These are phyloP conservation scores for Talaromyces sp. DNA, from an alignment of 2,329 filamentous ascomycete species.

Conservation along the genomic window DNA sequence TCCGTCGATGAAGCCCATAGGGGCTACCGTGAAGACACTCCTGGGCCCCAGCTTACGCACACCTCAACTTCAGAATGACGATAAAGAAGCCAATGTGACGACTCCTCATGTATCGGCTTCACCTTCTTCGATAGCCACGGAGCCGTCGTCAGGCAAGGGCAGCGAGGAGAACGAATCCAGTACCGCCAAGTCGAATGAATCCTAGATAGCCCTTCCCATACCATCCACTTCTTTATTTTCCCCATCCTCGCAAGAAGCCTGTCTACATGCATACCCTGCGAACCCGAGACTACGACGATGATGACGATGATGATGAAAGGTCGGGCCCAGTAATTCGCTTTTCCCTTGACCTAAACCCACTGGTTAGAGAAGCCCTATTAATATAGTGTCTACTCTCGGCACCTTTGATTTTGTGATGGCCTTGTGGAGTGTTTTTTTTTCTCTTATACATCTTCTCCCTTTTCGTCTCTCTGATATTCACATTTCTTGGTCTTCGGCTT, in stretches of 20 bases:
- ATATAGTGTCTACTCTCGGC: neutral
- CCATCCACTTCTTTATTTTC: neutral
- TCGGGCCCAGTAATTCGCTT: neutral
- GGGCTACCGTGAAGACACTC: slow-evolving; percentile 47
- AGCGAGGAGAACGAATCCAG: slow-evolving; percentile 15
- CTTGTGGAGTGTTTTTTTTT: neutral
- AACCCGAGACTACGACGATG: slow-evolving; percentile 7
- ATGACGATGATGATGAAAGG: neutral
- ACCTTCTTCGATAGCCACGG: slow-evolving; percentile 31
- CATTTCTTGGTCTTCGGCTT: neutral
- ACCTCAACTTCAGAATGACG: slow-evolving; percentile 17
- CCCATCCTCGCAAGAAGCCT: neutral
- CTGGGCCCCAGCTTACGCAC: slow-evolving; percentile 41
- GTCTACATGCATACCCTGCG: neutral
- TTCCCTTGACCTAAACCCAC: neutral
- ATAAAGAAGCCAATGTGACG: slow-evolving; percentile 10
- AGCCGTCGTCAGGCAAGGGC: slow-evolving; percentile 18
- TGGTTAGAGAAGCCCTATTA: neutral
- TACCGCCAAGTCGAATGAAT: slow-evolving; percentile 9
- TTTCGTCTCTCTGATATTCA: neutral
- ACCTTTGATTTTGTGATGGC: neutral
- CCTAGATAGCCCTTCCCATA: slow-evolving; percentile 5
- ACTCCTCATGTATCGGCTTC: slow-evolving; percentile 29
- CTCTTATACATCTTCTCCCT: neutral
- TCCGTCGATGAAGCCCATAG: slow-evolving; percentile 22